Evolutionary conservation across 805 yeast genomes (phyloP).

Genomic region (Alloascoidea africana): DNA sequence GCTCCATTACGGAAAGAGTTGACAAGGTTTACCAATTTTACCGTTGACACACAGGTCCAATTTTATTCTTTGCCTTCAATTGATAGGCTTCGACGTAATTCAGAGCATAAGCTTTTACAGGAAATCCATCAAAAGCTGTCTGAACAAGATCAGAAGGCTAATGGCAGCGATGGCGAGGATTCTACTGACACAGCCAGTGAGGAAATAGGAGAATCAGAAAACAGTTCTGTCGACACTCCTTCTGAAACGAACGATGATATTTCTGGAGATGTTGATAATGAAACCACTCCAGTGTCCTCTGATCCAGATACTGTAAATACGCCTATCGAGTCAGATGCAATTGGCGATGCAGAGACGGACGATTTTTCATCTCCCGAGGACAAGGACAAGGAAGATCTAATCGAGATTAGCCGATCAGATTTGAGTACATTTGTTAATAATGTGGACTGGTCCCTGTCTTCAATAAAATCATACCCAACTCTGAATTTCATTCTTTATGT

Average conservation of each 20-base stretch:
- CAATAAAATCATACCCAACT: constrained; percentile 43
- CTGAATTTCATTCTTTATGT: constrained; percentile 59
- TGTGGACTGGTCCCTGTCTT: constrained; percentile 67
- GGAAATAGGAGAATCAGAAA: not conserved
- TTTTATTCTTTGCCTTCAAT: constrained; percentile 35
- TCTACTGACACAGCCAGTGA: no score
- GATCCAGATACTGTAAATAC: no score
- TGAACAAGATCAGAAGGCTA: no score
- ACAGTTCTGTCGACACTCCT: not conserved
- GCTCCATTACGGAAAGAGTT: constrained; percentile 39
- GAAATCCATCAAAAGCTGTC: no score
- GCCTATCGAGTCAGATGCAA: no score
- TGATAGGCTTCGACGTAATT: no score
- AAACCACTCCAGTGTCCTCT: no score
- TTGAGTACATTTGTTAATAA: constrained; percentile 68
- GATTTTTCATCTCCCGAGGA: no score
- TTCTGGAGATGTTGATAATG: not conserved
- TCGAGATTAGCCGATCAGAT: constrained; percentile 17
- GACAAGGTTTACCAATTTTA: constrained; percentile 45
- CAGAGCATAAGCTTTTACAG: no score
- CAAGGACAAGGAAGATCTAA: no score
- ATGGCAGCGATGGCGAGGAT: no score
- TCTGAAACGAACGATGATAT: not conserved
- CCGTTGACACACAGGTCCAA: constrained; percentile 67
- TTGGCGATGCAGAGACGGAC: no score